phyloP scores from a whole-genome alignment of 2,329 filamentous ascomycete species.

The Claviceps humidiphila region DNA sequence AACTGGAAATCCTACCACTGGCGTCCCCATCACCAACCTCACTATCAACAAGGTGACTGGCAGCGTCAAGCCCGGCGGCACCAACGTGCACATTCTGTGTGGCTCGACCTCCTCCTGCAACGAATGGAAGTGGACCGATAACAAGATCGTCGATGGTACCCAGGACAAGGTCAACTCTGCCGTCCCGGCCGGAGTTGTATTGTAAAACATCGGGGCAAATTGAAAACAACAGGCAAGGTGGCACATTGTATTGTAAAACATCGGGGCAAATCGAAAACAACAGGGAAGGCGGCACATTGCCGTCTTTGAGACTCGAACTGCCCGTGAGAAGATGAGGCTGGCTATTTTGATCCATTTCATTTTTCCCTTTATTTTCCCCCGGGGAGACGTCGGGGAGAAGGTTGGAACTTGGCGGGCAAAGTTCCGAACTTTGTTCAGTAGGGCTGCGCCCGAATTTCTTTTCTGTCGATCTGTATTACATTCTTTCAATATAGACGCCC shows the following conservation, averaged over 20 bases:
- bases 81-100: neutral
- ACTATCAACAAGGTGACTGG: constrained; percentile 19
- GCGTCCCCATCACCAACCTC: constrained; percentile 40
- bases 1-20: constrained; percentile 29
- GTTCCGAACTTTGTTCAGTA: neutral
- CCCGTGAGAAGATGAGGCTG: neutral
- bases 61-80: neutral
- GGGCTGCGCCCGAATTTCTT: neutral
- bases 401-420: neutral
- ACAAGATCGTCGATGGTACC: neutral
- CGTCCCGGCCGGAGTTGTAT: neutral
- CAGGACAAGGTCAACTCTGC: neutral
- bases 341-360: neutral
- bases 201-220: constrained; percentile 3
- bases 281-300: neutral
- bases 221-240: neutral
- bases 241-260: constrained; percentile 4
- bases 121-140: neutral
- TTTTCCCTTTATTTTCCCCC: neutral
- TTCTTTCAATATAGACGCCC: neutral
- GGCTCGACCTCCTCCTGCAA: neutral
- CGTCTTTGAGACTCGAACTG: neutral
- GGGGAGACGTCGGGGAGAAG: neutral
- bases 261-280: neutral
- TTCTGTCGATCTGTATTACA: neutral